phyloP scores from a whole-genome alignment of 1,139 yeast species.

The Arxiozyma heterogenica region DNA sequence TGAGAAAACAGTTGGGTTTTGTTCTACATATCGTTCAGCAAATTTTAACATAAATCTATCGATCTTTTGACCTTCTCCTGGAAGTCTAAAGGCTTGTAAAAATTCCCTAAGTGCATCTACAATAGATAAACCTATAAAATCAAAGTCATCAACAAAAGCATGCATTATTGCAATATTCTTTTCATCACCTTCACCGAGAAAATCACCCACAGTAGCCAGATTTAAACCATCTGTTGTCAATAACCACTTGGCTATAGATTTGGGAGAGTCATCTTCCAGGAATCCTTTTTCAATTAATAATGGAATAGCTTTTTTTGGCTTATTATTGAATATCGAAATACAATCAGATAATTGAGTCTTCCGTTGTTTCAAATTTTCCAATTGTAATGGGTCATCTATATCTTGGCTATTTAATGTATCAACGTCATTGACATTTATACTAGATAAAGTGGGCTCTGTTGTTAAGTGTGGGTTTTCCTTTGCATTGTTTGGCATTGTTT shows the following conservation, averaged over 20 bases:
- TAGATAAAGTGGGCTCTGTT: slow-evolving; percentile 1
- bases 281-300: slow-evolving; percentile 55
- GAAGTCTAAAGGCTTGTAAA: slow-evolving; percentile 81
- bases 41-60: slow-evolving; percentile 94
- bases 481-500: neutral
- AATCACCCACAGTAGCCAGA: slow-evolving; percentile 82
- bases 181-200: slow-evolving; percentile 81
- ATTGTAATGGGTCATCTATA: slow-evolving; percentile 71
- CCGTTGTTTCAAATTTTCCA: slow-evolving; percentile 74
- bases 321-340: slow-evolving; percentile 68
- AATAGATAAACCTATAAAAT: slow-evolving; percentile 58
- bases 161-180: slow-evolving; percentile 79
- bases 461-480: neutral
- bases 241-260: slow-evolving; percentile 64
- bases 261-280: slow-evolving; percentile 51
- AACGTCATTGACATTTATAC: slow-evolving; percentile 11
- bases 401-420: slow-evolving; percentile 29
- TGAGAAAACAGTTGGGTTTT: slow-evolving; percentile 76
- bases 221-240: slow-evolving; percentile 74
- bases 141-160: slow-evolving; percentile 83
- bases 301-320: slow-evolving; percentile 72
- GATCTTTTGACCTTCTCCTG: slow-evolving; percentile 97
- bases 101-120: slow-evolving; percentile 81
- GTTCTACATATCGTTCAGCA: slow-evolving; percentile 84
- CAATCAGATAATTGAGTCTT: slow-evolving; percentile 78